Evolutionary conservation across 345 rosid species (phyloP).

Genomic region (Microcos paniculata): DNA sequence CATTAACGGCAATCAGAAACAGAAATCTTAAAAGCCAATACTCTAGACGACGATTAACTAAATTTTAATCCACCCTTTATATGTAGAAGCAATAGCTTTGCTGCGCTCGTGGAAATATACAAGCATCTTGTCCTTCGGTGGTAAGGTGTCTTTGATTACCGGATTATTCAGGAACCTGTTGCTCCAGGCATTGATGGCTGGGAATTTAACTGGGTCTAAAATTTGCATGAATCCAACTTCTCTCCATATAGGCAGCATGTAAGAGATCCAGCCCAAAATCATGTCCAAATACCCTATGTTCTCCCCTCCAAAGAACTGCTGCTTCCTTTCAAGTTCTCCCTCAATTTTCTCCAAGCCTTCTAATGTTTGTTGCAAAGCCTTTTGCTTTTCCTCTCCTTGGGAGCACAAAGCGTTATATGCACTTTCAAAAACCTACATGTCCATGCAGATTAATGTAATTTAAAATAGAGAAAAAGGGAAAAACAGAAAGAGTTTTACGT

Average conservation of each 20-base stretch:
- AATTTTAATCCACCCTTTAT: not conserved
- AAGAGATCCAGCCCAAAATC: slow-evolving; percentile 21
- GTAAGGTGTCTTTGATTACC: slow-evolving; percentile 27
- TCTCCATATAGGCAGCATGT: not conserved
- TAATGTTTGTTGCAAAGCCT: not conserved
- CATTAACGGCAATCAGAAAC: not conserved
- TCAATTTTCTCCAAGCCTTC: slow-evolving; percentile 9
- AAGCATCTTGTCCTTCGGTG: slow-evolving; percentile 28
- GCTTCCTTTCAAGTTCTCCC: slow-evolving; percentile 1
- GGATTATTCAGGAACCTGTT: slow-evolving; percentile 27
- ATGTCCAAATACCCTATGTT: slow-evolving; percentile 39
- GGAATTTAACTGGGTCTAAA: slow-evolving; percentile 18
- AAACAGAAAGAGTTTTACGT: not conserved
- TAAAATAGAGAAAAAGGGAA: not conserved
- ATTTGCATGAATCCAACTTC: slow-evolving; percentile 29
- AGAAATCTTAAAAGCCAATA: too few species aligned
- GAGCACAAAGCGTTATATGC: slow-evolving; percentile 8
- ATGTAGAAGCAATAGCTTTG: not conserved
- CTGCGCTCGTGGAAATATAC: slow-evolving; percentile 18
- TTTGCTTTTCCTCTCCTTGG: not conserved
- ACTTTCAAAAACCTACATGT: not conserved
- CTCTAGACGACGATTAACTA: not conserved
- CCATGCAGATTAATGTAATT: not conserved
- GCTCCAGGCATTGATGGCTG: slow-evolving; percentile 30
- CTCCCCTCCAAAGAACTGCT: slow-evolving; percentile 1